A percentile compares a stretch with the other conserved stretches of the same genome.
These are phyloP conservation scores for Coprinopsis cinerea DNA, from an alignment of 768 basidiomycete genomes.

Conservation along the genomic window DNA sequence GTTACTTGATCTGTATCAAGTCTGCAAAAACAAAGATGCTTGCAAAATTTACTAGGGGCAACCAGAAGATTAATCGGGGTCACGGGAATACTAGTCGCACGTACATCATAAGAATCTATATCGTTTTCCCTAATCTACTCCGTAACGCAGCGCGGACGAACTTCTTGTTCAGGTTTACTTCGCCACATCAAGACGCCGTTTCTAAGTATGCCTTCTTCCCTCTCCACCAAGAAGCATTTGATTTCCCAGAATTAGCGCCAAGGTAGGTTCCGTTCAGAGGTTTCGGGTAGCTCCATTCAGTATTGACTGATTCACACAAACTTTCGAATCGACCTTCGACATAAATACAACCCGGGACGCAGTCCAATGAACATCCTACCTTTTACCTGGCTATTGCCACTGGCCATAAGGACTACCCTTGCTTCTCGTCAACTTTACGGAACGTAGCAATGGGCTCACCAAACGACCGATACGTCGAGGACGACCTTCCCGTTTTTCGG, in stretches of 20 bases:
- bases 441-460: slow-evolving; percentile 15
- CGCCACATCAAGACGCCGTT: slow-evolving; percentile 1
- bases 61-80: not conserved
- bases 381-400: slow-evolving; percentile 1
- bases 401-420: not conserved
- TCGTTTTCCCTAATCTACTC: slow-evolving; percentile 5
- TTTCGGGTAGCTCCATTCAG: slow-evolving; percentile 2
- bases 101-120: slow-evolving; percentile 2
- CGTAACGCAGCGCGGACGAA: not conserved
- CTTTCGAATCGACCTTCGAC: not conserved
- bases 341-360: slow-evolving; percentile 6
- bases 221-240: slow-evolving; percentile 1
- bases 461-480: slow-evolving; percentile 28
- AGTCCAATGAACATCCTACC: slow-evolving; percentile 5
- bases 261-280: not conserved
- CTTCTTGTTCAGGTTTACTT: slow-evolving; percentile 2
- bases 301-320: not conserved
- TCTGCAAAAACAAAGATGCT: not conserved
- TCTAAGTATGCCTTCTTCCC: not conserved
- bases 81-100: not conserved
- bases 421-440: slow-evolving; percentile 11
- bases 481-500: slow-evolving; percentile 34
- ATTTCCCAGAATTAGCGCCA: not conserved
- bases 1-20: slow-evolving; percentile 1
- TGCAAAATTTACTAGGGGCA: not conserved